Evolutionary conservation across 495 filamentous ascomycete species (phyloP).

Genomic region (Talaromyces proteolyticus): DNA sequence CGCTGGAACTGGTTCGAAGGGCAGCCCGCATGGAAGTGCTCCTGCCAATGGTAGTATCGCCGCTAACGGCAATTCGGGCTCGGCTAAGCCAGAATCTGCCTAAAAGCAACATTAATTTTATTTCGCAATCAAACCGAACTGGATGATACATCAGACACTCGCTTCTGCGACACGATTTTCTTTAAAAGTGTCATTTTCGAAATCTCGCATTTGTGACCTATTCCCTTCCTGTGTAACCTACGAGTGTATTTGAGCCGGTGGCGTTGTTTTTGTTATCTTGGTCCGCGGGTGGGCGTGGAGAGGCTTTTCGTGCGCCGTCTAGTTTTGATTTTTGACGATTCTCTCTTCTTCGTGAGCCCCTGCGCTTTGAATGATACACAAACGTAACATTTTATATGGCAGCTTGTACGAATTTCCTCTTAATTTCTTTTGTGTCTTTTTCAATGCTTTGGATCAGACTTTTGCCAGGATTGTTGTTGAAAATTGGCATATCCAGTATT

Average conservation of each 20-base stretch:
- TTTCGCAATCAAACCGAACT: not conserved
- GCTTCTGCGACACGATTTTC: not conserved
- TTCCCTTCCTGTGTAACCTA: not conserved
- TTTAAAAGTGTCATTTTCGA: not conserved
- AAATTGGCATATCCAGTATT: no score
- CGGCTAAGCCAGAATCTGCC: not conserved
- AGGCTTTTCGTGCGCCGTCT: not conserved
- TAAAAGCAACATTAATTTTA: no score
- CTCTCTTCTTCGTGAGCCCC: not conserved
- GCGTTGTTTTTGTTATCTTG: not conserved
- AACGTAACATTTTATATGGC: not conserved
- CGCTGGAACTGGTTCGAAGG: conserved; percentile 26
- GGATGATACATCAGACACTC: not conserved
- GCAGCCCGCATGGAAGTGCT: conserved; percentile 35
- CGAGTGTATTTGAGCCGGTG: not conserved
- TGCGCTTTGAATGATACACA: not conserved
- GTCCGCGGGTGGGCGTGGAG: not conserved
- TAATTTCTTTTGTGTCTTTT: no score
- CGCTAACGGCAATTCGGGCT: conserved; percentile 6
- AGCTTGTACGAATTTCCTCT: no score
- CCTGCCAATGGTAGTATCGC: conserved; percentile 25
- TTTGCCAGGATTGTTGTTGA: no score
- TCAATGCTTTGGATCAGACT: no score
- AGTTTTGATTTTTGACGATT: not conserved
- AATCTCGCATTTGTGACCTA: not conserved